A percentile compares a stretch with the other conserved stretches of the same genome.
These are phyloP conservation scores for Farysia itapuensis DNA, from an alignment of 1,284 basidiomycete genomes.

Conservation along the genomic window DNA sequence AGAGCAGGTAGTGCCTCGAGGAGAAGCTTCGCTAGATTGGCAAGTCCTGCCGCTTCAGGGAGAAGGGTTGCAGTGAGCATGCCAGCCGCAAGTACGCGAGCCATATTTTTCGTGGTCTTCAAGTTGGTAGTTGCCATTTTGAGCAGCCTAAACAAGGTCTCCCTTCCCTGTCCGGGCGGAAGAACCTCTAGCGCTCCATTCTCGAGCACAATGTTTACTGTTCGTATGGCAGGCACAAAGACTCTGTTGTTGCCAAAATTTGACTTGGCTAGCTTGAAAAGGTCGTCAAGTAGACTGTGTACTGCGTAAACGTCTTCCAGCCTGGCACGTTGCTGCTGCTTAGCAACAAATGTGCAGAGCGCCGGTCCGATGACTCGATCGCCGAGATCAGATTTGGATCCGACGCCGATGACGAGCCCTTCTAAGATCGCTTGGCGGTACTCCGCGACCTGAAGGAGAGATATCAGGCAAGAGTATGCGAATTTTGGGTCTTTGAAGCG, in stretches of 20 bases:
- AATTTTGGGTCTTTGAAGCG: constrained; percentile 19
- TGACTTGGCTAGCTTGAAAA: constrained; percentile 10
- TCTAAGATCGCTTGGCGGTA: constrained; percentile 16
- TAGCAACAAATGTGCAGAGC: neutral
- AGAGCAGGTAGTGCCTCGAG: constrained; percentile 1
- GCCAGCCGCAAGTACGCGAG: constrained; percentile 8
- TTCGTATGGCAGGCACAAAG: constrained; percentile 33
- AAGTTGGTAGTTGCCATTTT: constrained; percentile 12
- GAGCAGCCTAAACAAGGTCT: neutral
- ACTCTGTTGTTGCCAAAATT: constrained; percentile 39
- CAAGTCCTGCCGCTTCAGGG: neutral
- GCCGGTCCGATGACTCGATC: constrained; percentile 25
- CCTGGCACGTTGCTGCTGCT: neutral
- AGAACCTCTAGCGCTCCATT: constrained; percentile 7
- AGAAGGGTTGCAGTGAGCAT: constrained; percentile 10
- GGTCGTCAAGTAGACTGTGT: constrained; percentile 5
- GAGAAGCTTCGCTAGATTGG: neutral
- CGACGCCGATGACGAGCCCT: constrained; percentile 30
- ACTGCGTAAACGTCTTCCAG: neutral
- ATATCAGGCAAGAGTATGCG: constrained; percentile 7
- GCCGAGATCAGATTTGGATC: constrained; percentile 33
- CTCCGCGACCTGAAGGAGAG: constrained; percentile 8
- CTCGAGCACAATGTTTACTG: constrained; percentile 39
- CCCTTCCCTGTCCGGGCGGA: neutral
- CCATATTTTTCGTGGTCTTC: constrained; percentile 9